These are phyloP conservation scores for Gonium pectorale DNA, from an alignment of 139 green algal species.

Conservation along the genomic window DNA sequence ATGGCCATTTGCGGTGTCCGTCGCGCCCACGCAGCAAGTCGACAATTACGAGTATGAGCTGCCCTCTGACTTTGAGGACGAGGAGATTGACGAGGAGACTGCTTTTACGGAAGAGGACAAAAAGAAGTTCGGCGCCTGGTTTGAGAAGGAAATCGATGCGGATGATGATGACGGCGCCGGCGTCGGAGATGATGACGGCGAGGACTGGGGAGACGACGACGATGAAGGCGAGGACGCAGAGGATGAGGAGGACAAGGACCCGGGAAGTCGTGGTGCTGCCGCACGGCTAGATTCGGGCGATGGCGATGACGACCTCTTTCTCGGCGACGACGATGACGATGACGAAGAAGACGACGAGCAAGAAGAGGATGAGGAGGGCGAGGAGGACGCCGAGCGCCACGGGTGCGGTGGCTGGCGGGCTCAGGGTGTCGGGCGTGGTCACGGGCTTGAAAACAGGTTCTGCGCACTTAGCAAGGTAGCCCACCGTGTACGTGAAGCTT, in stretches of 20 bases:
- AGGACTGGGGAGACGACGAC: constrained; percentile 40
- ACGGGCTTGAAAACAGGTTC: too few relatives aligned
- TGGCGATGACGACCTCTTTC: constrained; percentile 44
- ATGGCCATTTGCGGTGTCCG: neutral
- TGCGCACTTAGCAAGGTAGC: too few relatives aligned
- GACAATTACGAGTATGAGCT: constrained; percentile 94
- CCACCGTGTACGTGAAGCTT: too few relatives aligned
- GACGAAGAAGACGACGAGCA: constrained; percentile 51
- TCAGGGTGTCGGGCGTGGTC: too few relatives aligned
- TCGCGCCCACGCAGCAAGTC: constrained; percentile 70
- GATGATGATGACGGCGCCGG: constrained; percentile 53
- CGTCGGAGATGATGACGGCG: constrained; percentile 57
- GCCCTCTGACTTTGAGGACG: constrained; percentile 92
- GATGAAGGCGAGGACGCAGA: constrained; percentile 24
- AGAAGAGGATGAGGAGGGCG: neutral
- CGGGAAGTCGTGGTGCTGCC: constrained; percentile 2
- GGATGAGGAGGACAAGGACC: neutral
- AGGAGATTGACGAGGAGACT: constrained; percentile 96
- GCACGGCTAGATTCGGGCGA: constrained; percentile 39
- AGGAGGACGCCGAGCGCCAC: constrained; percentile 42
- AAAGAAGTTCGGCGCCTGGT: constrained; percentile 79
- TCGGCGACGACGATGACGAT: constrained; percentile 57
- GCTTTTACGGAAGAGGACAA: constrained; percentile 93
- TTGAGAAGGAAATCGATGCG: constrained; percentile 62
- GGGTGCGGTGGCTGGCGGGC: too few relatives aligned